phyloP scores from a whole-genome alignment of 306 rosid species.

The Ziziphus jujuba region DNA sequence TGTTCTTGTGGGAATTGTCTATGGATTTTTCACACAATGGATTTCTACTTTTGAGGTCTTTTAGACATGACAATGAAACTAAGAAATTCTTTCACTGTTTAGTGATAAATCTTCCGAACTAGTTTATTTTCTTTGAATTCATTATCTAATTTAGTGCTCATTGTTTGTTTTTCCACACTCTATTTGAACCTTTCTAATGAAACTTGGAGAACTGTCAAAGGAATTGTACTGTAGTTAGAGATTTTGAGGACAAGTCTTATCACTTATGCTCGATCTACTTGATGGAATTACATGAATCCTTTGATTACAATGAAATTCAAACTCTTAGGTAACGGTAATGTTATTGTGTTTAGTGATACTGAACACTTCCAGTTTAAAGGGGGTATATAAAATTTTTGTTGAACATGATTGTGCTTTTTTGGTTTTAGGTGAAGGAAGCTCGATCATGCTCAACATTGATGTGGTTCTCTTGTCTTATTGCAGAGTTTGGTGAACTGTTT shows the following conservation, averaged over 20 bases:
- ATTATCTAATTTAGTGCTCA: constrained; percentile 15
- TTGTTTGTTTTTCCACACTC: constrained; percentile 1
- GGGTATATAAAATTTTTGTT: too few relatives aligned
- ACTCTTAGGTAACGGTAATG: constrained; percentile 60
- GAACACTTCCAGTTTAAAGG: background rate
- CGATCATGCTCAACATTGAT: too few relatives aligned
- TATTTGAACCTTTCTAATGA: constrained; percentile 55
- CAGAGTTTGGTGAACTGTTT: too few relatives aligned
- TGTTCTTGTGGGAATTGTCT: constrained; percentile 69
- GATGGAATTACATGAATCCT: constrained; percentile 69
- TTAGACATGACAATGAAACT: constrained; percentile 57
- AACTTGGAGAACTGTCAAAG: constrained; percentile 77
- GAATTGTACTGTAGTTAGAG: constrained; percentile 84
- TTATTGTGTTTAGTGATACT: background rate
- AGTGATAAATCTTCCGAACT: constrained; percentile 42
- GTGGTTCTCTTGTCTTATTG: too few relatives aligned
- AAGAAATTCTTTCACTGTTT: constrained; percentile 60
- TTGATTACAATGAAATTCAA: constrained; percentile 46
- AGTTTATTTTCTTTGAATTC: constrained; percentile 10
- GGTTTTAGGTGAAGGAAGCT: too few relatives aligned
- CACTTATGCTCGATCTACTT: constrained; percentile 69
- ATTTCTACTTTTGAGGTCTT: constrained; percentile 88
- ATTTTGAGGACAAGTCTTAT: constrained; percentile 75
- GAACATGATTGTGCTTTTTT: too few relatives aligned
- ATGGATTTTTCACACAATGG: constrained; percentile 87